phyloP scores from a whole-genome alignment of 805 yeast genomes.

The baker's yeast (Saccharomyces cerevisiae) region DNA sequence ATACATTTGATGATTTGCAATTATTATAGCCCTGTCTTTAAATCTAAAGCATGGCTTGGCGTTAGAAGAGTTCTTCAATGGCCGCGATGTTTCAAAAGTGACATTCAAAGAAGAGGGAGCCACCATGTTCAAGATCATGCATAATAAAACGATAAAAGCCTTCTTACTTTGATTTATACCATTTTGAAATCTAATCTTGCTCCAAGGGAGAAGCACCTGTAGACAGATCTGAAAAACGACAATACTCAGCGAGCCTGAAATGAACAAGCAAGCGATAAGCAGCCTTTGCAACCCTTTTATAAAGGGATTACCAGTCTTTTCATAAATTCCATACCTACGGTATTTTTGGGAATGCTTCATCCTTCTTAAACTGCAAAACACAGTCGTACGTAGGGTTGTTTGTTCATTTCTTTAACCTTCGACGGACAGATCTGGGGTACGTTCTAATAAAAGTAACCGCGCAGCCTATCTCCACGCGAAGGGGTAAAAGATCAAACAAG shows the following conservation, averaged over 20 bases:
- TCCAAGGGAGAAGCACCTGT: slow-evolving; percentile 4
- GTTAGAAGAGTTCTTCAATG: slow-evolving; percentile 32
- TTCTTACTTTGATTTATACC: slow-evolving; percentile 46
- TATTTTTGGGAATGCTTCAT: neutral
- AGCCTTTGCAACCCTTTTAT: neutral
- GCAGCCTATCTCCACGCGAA: neutral
- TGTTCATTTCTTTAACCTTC: neutral
- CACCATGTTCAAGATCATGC: slow-evolving; percentile 40
- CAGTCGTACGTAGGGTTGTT: neutral
- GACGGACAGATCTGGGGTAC: neutral
- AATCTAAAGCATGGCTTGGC: slow-evolving; percentile 17
- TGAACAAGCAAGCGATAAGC: neutral
- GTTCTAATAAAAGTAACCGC: neutral
- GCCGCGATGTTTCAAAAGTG: slow-evolving; percentile 34
- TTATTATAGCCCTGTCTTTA: slow-evolving; percentile 48
- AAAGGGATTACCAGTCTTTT: neutral
- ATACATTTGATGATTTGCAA: slow-evolving; percentile 86
- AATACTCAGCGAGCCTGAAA: neutral
- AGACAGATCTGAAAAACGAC: neutral
- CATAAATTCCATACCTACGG: neutral
- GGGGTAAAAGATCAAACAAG: neutral
- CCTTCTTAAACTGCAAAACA: neutral
- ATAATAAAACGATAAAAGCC: slow-evolving; percentile 46
- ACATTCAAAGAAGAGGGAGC: slow-evolving; percentile 36
- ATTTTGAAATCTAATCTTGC: slow-evolving; percentile 32